Percentiles rank a stretch among this genome's conserved stretches.
phyloP scores from a whole-genome alignment of 495 filamentous ascomycete genomes.

The Penicillium pulvis region DNA sequence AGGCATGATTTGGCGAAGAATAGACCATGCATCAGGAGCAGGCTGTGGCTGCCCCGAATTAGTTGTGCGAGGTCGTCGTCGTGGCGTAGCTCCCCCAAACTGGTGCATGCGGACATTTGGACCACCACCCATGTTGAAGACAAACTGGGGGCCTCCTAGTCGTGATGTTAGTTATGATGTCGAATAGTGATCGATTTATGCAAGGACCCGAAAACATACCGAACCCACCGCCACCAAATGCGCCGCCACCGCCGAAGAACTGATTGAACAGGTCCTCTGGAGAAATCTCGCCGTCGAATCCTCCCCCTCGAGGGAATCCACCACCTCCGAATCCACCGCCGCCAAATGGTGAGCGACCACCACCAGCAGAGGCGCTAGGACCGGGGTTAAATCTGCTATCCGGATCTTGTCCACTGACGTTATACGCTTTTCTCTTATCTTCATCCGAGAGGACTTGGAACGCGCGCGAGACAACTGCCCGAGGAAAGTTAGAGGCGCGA shows the following conservation, averaged over 20 bases:
- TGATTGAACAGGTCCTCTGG: slow-evolving; percentile 95
- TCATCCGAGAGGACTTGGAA: slow-evolving; percentile 92
- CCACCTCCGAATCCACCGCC: slow-evolving; percentile 61
- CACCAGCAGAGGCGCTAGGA: slow-evolving; percentile 44
- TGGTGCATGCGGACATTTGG: slow-evolving; percentile 84
- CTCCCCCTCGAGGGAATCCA: slow-evolving; percentile 52
- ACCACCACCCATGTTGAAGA: slow-evolving; percentile 83
- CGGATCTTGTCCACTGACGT: slow-evolving; percentile 87
- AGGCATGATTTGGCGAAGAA: slow-evolving; percentile 69
- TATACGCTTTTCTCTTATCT: slow-evolving; percentile 86
- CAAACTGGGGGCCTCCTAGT: slow-evolving; percentile 10
- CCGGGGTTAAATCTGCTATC: slow-evolving; percentile 77
- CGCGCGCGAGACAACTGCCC: slow-evolving; percentile 81
- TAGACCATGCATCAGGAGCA: slow-evolving; percentile 45
- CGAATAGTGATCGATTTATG: neutral
- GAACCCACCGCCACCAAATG: slow-evolving; percentile 58
- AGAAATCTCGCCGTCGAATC: slow-evolving; percentile 89
- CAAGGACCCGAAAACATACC: slow-evolving; percentile 43
- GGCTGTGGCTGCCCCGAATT: slow-evolving; percentile 53
- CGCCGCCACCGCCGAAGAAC: slow-evolving; percentile 76
- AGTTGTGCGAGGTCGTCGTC: slow-evolving; percentile 69
- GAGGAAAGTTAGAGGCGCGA: slow-evolving; percentile 7
- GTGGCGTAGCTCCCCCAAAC: slow-evolving; percentile 70
- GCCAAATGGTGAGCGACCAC: slow-evolving; percentile 54
- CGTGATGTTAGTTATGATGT: neutral